Evolutionary conservation across 1,284 basidiomycete genomes (phyloP).

Genomic region (Ganoderma boninense): DNA sequence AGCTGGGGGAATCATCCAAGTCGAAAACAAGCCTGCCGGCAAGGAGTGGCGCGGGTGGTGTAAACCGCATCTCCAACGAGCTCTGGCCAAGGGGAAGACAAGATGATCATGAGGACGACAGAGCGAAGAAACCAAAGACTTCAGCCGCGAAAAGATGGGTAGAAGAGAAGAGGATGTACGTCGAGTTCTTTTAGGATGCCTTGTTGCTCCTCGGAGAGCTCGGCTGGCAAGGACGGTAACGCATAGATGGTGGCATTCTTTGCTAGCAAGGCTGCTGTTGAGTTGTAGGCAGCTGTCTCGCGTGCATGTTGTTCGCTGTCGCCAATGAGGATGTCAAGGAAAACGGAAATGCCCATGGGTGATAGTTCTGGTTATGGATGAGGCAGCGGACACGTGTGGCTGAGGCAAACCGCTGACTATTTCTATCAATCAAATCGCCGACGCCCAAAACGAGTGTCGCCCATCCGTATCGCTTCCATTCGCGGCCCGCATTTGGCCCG

Average conservation of each 20-base stretch:
- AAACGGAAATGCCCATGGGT: slow-evolving; percentile 28
- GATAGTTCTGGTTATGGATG: not conserved
- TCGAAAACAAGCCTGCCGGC: slow-evolving; percentile 51
- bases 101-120: not conserved
- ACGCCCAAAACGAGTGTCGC: no score
- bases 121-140: not conserved
- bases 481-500: no score
- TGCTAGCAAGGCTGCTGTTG: slow-evolving; percentile 43
- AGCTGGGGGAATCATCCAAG: slow-evolving; percentile 46
- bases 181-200: slow-evolving; percentile 52
- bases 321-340: slow-evolving; percentile 53
- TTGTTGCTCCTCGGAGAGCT: slow-evolving; percentile 51
- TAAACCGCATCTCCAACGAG: slow-evolving; percentile 44
- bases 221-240: slow-evolving; percentile 46
- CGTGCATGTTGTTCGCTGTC: slow-evolving; percentile 44
- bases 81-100: slow-evolving; percentile 33
- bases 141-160: slow-evolving; percentile 7
- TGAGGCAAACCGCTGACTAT: not conserved
- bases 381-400: not conserved
- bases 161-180: slow-evolving; percentile 33
- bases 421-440: no score
- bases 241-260: slow-evolving; percentile 51
- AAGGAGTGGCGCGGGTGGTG: slow-evolving; percentile 44
- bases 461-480: no score
- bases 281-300: slow-evolving; percentile 42